phyloP scores from a whole-genome alignment of 2,329 filamentous ascomycete species.

The Laburnicola sp. region DNA sequence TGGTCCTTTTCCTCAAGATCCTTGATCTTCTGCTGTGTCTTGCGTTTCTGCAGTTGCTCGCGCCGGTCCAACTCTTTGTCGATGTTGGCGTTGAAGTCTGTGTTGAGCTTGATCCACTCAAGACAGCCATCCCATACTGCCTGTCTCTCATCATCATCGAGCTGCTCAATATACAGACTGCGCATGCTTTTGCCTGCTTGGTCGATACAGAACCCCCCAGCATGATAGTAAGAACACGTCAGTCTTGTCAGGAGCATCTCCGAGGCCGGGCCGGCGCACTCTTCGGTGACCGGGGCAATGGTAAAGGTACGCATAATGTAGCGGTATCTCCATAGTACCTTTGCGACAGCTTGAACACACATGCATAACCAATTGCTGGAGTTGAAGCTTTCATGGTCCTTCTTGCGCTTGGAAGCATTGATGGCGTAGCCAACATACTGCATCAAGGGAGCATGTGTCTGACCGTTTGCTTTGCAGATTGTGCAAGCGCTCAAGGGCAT shows the following conservation, averaged over 20 bases:
- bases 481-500: background rate
- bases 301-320: background rate
- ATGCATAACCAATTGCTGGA: background rate
- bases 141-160: background rate
- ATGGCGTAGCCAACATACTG: background rate
- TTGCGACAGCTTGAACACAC: background rate
- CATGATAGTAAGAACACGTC: background rate
- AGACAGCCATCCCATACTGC: background rate
- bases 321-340: background rate
- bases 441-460: background rate
- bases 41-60: background rate
- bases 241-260: conserved; percentile 3
- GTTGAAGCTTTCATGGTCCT: background rate
- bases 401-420: background rate
- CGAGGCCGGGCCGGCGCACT: background rate
- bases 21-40: background rate
- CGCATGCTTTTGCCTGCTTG: background rate
- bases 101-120: background rate
- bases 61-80: background rate
- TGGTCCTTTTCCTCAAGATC: background rate
- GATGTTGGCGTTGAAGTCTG: background rate
- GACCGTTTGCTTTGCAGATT: background rate
- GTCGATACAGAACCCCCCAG: conserved; percentile 2
- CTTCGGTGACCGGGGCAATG: background rate
- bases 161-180: background rate